Percentiles rank a stretch among this genome's conserved stretches.
phyloP scores from a whole-genome alignment of 2,329 filamentous ascomycete genomes.

The Fusarium solani-melongenae region DNA sequence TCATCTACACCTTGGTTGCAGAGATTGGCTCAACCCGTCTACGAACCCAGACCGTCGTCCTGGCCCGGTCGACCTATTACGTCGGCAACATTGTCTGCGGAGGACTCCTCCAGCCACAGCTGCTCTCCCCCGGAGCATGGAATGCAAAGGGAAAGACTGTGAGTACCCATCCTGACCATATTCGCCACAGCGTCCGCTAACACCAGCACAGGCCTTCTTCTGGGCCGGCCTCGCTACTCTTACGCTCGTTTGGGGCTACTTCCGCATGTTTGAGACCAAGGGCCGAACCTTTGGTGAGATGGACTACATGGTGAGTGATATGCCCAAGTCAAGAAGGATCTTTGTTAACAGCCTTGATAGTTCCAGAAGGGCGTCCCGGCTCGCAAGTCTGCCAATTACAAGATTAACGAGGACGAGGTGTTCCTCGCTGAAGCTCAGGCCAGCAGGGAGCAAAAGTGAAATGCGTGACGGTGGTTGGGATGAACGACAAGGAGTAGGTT shows the following conservation, averaged over 20 bases:
- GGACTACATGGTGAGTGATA: conserved; percentile 52
- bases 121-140: conserved; percentile 54
- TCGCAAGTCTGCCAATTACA: conserved; percentile 52
- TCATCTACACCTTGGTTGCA: conserved; percentile 56
- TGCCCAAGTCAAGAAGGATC: neutral
- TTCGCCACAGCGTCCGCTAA: conserved; percentile 8
- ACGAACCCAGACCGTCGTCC: conserved; percentile 55
- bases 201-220: conserved; percentile 52
- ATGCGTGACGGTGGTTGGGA: neutral
- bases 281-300: conserved; percentile 58
- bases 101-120: conserved; percentile 52
- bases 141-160: conserved; percentile 54
- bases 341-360: conserved; percentile 32
- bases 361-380: conserved; percentile 52
- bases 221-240: conserved; percentile 52
- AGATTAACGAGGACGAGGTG: conserved; percentile 50
- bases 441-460: conserved; percentile 29
- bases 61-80: conserved; percentile 54
- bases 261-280: conserved; percentile 58
- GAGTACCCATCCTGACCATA: neutral
- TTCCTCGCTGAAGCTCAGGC: conserved; percentile 36
- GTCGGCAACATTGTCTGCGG: conserved; percentile 55
- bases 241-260: conserved; percentile 55
- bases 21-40: conserved; percentile 57
- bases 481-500: neutral